These are phyloP conservation scores for Venturia aucupariae DNA, from an alignment of 2,329 filamentous ascomycete genomes.

Conservation along the genomic window DNA sequence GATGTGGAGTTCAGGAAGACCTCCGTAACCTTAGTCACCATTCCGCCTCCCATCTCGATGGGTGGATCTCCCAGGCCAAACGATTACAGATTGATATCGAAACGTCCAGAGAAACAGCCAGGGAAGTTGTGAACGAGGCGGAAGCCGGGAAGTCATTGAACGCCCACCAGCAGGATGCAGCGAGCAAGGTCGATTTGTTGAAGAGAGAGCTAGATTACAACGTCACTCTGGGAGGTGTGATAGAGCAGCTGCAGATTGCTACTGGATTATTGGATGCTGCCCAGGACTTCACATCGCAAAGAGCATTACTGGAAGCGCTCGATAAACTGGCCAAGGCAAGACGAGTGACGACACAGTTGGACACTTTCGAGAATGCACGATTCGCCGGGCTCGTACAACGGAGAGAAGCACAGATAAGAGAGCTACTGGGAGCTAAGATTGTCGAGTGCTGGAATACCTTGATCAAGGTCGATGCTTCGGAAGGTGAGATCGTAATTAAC, in stretches of 20 bases:
- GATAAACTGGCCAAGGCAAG: conserved; percentile 40
- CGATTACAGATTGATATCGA: conserved; percentile 79
- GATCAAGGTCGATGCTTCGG: conserved; percentile 33
- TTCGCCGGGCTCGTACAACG: conserved; percentile 46
- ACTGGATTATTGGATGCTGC: conserved; percentile 39
- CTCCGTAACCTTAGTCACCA: conserved; percentile 69
- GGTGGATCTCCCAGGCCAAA: conserved; percentile 79
- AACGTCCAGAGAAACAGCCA: conserved; percentile 66
- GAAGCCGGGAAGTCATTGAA: conserved; percentile 58
- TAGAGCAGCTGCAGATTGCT: conserved; percentile 44
- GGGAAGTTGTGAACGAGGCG: conserved; percentile 69
- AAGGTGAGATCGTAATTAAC: conserved; percentile 39
- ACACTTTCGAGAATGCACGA: conserved; percentile 43
- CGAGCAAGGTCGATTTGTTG: conserved; percentile 45
- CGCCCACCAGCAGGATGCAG: conserved; percentile 53
- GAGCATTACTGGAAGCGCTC: conserved; percentile 39
- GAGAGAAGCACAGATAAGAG: conserved; percentile 57
- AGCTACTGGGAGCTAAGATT: conserved; percentile 56
- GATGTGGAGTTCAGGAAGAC: conserved; percentile 48
- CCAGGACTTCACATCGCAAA: conserved; percentile 35
- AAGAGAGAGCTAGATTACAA: conserved; percentile 53
- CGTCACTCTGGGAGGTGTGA: conserved; percentile 39
- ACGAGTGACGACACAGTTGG: conserved; percentile 49
- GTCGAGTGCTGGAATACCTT: conserved; percentile 62
- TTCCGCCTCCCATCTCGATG: conserved; percentile 68